Base-by-base conservation (phyloP, 1,139 yeast species). In the Hansenula anomala region DNA sequence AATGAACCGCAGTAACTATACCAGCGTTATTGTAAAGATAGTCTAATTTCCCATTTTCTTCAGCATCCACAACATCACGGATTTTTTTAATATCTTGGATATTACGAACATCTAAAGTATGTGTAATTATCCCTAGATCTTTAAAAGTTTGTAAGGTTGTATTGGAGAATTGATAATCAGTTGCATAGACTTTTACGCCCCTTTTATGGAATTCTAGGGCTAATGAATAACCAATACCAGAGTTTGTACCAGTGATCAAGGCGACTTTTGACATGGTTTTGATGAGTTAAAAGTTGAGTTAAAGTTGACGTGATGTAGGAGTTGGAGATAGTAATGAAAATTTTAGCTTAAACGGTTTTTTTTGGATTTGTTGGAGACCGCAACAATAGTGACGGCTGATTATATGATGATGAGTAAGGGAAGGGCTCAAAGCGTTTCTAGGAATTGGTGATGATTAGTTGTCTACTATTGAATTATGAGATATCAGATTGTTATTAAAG, bases 211-310 rank as follows among this genome's bases (percentile, higher is more conserved):
- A 71, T 49, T 79, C 84, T 34, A 70, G 60, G 12, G 85, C 73
- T 6, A 79, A 62, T 13, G 78, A 73, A 51, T 63, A 68, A 7
- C 88, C 88, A 44, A 81, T 80, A 4, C 88, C 89, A 2, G 83
- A 73, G 2, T 85, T 78, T 25, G 82, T 77, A 1, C 88, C 89
- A 2, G 88, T 80, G 19, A 80, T 67, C 25, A 79, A 61, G 2
- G 73, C 84, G 7, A 60, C 54, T 46, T 63, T 66, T 26, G 36
- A 33, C 36, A 33, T 33, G 14, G 17, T 23, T 12, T 20, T 26
- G 16, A 19, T 29, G 23, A 20, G 9, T 6, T 20, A 20, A 7
- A 7, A 6, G 23, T 20, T 7, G 9, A 20, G 23, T 20, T 20
- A 20, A 20, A 20, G 9, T 20, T 7, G 23, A 20, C 23, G 6